phyloP scores from a whole-genome alignment of 1,284 basidiomycete species.

The Ceratobasidium sp. region DNA sequence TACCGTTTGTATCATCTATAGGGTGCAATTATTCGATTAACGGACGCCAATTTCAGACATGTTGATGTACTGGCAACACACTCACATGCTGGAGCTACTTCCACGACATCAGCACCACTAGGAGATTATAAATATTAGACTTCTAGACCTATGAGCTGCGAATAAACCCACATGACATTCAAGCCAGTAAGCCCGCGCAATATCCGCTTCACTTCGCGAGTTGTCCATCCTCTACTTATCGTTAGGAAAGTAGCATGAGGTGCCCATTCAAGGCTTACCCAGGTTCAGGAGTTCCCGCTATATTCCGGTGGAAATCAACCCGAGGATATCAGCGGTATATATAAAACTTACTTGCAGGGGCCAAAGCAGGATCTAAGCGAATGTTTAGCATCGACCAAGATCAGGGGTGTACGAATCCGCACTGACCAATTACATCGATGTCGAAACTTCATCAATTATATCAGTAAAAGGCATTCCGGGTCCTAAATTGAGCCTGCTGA shows the following conservation, averaged over 20 bases:
- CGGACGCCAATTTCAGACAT: background rate
- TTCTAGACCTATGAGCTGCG: background rate
- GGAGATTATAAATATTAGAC: conserved; percentile 8
- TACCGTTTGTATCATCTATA: conserved; percentile 59
- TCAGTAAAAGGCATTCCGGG: background rate
- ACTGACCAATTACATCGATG: conserved; percentile 74
- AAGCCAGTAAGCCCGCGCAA: conserved; percentile 76
- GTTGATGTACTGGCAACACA: background rate
- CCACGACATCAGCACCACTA: conserved; percentile 77
- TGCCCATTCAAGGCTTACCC: conserved; percentile 49
- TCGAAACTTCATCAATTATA: conserved; percentile 58
- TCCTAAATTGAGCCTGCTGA: background rate
- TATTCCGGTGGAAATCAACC: background rate
- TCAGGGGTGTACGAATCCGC: conserved; percentile 45
- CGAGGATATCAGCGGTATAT: background rate
- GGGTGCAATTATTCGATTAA: background rate
- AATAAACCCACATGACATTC: conserved; percentile 70
- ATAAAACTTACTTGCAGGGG: conserved; percentile 74
- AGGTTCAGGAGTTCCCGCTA: conserved; percentile 82
- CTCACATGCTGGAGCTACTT: conserved; percentile 74
- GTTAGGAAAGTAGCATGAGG: background rate
- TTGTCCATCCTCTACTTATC: conserved; percentile 65
- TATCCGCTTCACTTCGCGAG: conserved; percentile 79
- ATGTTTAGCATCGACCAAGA: conserved; percentile 47
- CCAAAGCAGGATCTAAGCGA: conserved; percentile 71